phyloP scores from a whole-genome alignment of 2,329 filamentous ascomycete genomes.

The Cladosporium sp. region DNA sequence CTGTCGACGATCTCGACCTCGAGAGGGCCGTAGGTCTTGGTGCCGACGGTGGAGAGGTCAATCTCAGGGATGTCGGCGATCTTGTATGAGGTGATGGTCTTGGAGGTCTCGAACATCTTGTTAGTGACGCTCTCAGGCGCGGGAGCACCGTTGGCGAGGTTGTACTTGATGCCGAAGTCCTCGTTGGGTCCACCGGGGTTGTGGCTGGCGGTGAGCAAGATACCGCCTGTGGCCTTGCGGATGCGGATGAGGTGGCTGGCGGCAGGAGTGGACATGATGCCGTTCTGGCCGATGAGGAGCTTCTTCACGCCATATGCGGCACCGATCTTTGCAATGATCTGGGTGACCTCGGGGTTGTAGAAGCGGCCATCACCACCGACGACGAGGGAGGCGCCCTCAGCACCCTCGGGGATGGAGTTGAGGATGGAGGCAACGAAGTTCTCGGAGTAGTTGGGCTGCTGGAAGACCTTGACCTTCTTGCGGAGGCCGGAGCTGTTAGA shows the following conservation, averaged over 20 bases:
- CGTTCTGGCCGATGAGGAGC: constrained; percentile 91
- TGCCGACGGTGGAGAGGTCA: constrained; percentile 80
- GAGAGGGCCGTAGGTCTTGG: constrained; percentile 77
- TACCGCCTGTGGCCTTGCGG: constrained; percentile 91
- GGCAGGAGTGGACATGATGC: constrained; percentile 94
- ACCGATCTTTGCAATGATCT: constrained; percentile 95
- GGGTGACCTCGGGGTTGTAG: constrained; percentile 95
- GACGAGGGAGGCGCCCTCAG: constrained; percentile 82
- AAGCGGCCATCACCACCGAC: constrained; percentile 96
- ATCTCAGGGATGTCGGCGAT: constrained; percentile 82
- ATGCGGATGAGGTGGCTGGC: constrained; percentile 95
- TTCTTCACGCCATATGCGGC: constrained; percentile 98
- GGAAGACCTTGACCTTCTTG: constrained; percentile 98
- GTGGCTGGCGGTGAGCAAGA: constrained; percentile 94
- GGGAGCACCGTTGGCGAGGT: constrained; percentile 91
- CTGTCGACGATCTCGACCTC: constrained; percentile 97
- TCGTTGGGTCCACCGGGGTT: constrained; percentile 96
- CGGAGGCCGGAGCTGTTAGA: constrained; percentile 82
- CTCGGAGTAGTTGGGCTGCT: constrained; percentile 93
- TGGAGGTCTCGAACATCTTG: constrained; percentile 93
- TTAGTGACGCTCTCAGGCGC: constrained; percentile 96
- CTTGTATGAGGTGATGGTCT: constrained; percentile 89
- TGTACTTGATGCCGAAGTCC: constrained; percentile 99
- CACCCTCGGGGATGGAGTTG: constrained; percentile 93
- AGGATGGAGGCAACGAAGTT: constrained; percentile 93